These are phyloP conservation scores for Sungouiozyma ichnusensis DNA, from an alignment of 805 yeast genomes.

Conservation along the genomic window DNA sequence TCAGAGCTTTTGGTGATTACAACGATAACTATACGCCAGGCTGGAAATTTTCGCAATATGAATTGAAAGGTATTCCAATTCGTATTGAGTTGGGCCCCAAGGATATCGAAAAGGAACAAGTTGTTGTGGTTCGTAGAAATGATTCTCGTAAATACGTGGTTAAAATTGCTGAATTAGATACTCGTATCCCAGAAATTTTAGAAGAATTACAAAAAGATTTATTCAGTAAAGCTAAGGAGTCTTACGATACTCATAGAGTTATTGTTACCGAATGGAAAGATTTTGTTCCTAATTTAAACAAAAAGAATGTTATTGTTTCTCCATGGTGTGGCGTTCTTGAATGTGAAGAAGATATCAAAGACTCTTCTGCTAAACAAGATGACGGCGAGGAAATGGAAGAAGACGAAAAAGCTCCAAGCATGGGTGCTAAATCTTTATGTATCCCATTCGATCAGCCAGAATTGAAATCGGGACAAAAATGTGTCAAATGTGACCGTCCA, in stretches of 20 bases:
- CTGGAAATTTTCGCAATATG: slow-evolving; percentile 97
- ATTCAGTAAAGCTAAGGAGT: slow-evolving; percentile 67
- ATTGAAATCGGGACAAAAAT: slow-evolving; percentile 67
- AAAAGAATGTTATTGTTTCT: slow-evolving; percentile 78
- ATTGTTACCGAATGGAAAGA: slow-evolving; percentile 78
- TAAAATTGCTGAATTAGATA: slow-evolving; percentile 52
- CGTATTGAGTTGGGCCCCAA: slow-evolving; percentile 95
- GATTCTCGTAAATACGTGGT: slow-evolving; percentile 66
- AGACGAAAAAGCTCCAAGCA: slow-evolving; percentile 94
- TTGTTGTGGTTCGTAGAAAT: slow-evolving; percentile 88
- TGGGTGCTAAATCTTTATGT: slow-evolving; percentile 99
- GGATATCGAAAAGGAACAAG: slow-evolving; percentile 72
- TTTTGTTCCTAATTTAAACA: slow-evolving; percentile 85
- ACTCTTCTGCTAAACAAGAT: slow-evolving; percentile 65
- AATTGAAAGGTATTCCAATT: slow-evolving; percentile 89
- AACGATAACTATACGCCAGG: slow-evolving; percentile 95
- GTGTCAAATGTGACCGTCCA: slow-evolving; percentile 69
- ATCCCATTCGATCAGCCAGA: slow-evolving; percentile 90
- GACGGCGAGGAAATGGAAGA: slow-evolving; percentile 77
- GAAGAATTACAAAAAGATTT: slow-evolving; percentile 73
- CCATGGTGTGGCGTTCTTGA: slow-evolving; percentile 97
- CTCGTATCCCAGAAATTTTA: slow-evolving; percentile 61
- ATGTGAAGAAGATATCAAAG: slow-evolving; percentile 97
- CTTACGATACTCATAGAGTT: slow-evolving; percentile 76
- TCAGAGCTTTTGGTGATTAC: slow-evolving; percentile 77